Percentiles rank a stretch among this genome's conserved stretches.
These are phyloP conservation scores for Staphylotrichum longicolle DNA, from an alignment of 495 filamentous ascomycete species.

Conservation along the genomic window DNA sequence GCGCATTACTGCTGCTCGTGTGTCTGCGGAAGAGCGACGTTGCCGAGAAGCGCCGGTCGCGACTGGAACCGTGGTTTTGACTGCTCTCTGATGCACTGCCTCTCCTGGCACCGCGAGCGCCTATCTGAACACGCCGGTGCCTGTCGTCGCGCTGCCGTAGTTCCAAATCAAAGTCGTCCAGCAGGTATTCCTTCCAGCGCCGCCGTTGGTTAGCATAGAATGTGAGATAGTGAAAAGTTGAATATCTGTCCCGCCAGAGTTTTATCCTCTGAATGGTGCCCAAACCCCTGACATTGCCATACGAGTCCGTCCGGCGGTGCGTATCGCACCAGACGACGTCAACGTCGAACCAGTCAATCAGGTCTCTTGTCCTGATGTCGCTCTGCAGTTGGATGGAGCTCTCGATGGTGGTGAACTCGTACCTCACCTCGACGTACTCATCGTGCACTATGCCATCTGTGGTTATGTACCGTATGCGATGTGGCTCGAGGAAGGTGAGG, in stretches of 20 bases:
- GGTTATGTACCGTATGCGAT: conserved; percentile 36
- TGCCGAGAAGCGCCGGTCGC: conserved; percentile 32
- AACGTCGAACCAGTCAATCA: conserved; percentile 39
- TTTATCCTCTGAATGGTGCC: conserved; percentile 41
- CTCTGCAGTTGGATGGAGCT: conserved; percentile 36
- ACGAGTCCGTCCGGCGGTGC: conserved; percentile 35
- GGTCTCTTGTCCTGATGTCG: conserved; percentile 34
- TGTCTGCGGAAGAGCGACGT: conserved; percentile 31
- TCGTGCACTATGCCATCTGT: conserved; percentile 34
- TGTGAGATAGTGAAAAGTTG: conserved; percentile 35
- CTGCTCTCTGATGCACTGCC: conserved; percentile 30
- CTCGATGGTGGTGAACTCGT: conserved; percentile 40
- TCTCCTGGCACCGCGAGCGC: conserved; percentile 30
- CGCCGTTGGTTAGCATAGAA: conserved; percentile 38
- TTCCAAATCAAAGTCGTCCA: conserved; percentile 35
- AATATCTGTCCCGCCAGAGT: conserved; percentile 38
- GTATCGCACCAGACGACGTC: conserved; percentile 40
- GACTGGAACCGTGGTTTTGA: conserved; percentile 17
- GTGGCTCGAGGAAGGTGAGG: conserved; percentile 35
- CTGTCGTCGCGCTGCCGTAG: conserved; percentile 36
- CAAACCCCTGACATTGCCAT: conserved; percentile 37
- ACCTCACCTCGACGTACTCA: conserved; percentile 37
- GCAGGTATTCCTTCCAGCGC: conserved; percentile 37
- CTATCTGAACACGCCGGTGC: conserved; percentile 32
- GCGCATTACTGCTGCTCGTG: not conserved